A percentile compares a stretch with the other conserved stretches of the same genome.
Conservation (phyloP, 1,139 yeast genomes). For the Nakaseomyces bracarensis region DNA sequence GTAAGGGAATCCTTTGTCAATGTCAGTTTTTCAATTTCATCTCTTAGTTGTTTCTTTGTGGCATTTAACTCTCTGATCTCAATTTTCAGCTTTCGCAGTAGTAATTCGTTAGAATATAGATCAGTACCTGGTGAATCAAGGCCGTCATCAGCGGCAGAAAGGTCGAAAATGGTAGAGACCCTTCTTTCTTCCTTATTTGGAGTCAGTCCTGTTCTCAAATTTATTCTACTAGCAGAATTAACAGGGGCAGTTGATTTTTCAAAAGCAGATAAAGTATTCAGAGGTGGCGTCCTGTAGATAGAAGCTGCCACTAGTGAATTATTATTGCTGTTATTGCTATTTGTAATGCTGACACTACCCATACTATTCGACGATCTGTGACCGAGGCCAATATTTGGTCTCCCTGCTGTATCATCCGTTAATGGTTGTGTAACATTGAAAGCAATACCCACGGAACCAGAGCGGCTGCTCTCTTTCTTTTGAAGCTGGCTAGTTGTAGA, state of each 20-base stretch:
- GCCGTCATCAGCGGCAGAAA: constrained; percentile 2
- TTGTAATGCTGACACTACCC: neutral
- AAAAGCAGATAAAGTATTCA: neutral
- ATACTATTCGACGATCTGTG: constrained; percentile 4
- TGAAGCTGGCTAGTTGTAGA: neutral
- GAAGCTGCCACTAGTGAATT: neutral
- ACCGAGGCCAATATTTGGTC: neutral
- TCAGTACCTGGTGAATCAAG: constrained; percentile 1
- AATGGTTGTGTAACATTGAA: constrained; percentile 4
- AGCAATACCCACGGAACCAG: neutral
- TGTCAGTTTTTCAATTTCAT: constrained; percentile 24
- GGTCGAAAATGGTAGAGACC: neutral
- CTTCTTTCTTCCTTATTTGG: neutral
- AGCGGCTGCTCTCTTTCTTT: neutral
- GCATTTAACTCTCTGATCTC: constrained; percentile 32
- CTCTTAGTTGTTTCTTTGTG: constrained; percentile 19
- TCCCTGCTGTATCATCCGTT: neutral
- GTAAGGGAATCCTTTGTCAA: constrained; percentile 28
- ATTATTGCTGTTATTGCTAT: no score
- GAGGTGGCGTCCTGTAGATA: constrained; percentile 2
- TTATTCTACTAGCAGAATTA: neutral
- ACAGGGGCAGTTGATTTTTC: neutral
- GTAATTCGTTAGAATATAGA: constrained; percentile 21
- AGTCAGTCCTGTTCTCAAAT: neutral
- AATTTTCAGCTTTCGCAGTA: constrained; percentile 29